Evolutionary conservation across 202 grass and related monocot genomes (phyloP).

Genomic region (Schoenoplectus tabernaemontani): DNA sequence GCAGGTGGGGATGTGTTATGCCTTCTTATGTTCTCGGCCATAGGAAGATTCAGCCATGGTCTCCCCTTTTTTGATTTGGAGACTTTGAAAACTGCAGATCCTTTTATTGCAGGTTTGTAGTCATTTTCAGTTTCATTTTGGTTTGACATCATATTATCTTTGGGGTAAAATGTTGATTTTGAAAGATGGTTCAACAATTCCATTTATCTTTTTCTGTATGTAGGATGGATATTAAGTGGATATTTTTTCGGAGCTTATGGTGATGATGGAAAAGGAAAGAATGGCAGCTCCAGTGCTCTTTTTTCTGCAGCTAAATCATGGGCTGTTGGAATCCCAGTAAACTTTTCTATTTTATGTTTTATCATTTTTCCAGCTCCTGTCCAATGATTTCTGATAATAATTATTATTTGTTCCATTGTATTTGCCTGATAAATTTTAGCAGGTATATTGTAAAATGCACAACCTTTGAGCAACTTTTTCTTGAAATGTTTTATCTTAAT

Average conservation of each 20-base stretch:
- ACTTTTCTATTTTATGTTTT: not conserved
- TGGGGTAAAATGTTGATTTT: not conserved
- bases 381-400: constrained; percentile 4
- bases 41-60: constrained; percentile 92
- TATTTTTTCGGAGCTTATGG: constrained; percentile 82
- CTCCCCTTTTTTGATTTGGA: constrained; percentile 55
- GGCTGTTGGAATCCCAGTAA: constrained; percentile 81
- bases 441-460: not conserved
- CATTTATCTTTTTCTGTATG: not conserved
- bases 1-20: constrained; percentile 71
- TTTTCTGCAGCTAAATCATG: constrained; percentile 59
- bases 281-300: constrained; percentile 52
- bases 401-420: not conserved
- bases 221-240: constrained; percentile 78
- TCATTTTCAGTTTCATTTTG: not conserved
- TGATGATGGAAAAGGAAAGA: constrained; percentile 73
- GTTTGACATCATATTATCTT: not conserved
- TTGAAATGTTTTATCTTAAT: constrained; percentile 1
- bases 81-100: constrained; percentile 74
- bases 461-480: not conserved
- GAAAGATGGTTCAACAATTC: not conserved
- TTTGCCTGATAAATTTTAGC: not conserved
- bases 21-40: constrained; percentile 64
- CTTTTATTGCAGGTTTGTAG: constrained; percentile 73
- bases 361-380: not conserved